These are phyloP conservation scores for Penicillium corylophilum DNA, from an alignment of 2,329 filamentous ascomycete species.

Conservation along the genomic window DNA sequence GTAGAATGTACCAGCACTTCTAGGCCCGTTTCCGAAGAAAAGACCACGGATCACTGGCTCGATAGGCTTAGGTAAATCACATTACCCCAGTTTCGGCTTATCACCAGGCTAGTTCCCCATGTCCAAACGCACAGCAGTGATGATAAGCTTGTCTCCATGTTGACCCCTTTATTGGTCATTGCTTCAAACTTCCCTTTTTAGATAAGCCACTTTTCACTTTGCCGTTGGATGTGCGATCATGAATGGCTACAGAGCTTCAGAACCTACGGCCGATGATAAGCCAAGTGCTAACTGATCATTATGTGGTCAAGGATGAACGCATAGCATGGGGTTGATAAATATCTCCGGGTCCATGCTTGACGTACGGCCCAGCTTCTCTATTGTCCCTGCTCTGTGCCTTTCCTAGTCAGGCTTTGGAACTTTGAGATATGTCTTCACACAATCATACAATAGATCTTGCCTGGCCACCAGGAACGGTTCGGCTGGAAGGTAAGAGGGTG, in stretches of 20 bases:
- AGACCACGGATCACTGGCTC: neutral
- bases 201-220: constrained; percentile 3
- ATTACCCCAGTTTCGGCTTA: constrained; percentile 2
- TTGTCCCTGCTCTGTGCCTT: neutral
- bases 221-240: neutral
- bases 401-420: neutral
- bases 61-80: constrained; percentile 1
- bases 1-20: neutral
- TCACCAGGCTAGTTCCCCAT: constrained; percentile 10
- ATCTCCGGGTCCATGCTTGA: neutral
- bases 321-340: neutral
- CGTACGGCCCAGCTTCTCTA: neutral
- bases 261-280: neutral
- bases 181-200: constrained; percentile 22
- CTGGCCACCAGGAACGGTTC: constrained; percentile 22
- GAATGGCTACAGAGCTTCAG: neutral
- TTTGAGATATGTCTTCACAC: constrained; percentile 1
- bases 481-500: constrained; percentile 12
- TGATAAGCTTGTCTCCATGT: constrained; percentile 8
- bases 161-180: constrained; percentile 11
- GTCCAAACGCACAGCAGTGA: neutral
- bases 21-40: neutral
- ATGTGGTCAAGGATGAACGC: neutral
- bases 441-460: constrained; percentile 14
- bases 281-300: neutral